Conservation (phyloP, 441 rosid genomes). For the Populus hybrid region DNA sequence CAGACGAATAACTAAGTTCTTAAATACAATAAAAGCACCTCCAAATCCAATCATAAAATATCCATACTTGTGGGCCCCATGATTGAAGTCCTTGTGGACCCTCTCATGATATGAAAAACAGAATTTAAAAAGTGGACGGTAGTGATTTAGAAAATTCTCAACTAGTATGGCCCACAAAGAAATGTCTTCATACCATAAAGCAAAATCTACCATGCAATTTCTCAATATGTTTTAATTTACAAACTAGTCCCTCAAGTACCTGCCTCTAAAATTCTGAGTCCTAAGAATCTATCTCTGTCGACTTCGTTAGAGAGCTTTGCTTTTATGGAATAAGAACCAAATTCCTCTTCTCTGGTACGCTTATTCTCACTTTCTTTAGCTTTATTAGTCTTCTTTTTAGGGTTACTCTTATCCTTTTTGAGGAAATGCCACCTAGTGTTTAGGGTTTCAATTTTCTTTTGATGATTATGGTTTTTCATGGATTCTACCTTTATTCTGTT, state of each 20-base stretch:
- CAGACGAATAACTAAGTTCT: too few relatives aligned
- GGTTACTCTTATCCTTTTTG: background rate
- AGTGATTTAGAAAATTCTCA: background rate
- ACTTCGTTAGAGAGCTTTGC: background rate
- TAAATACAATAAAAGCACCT: too few relatives aligned
- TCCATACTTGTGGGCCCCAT: background rate
- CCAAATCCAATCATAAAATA: too few relatives aligned
- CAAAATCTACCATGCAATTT: background rate
- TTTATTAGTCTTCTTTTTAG: too few relatives aligned
- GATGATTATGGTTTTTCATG: background rate
- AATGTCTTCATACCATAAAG: background rate
- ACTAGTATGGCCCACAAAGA: background rate
- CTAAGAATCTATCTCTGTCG: background rate
- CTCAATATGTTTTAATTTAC: constrained; percentile 7
- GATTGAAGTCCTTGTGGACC: background rate
- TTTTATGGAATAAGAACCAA: too few relatives aligned
- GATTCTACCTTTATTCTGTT: constrained; percentile 3
- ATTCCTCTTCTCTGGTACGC: too few relatives aligned
- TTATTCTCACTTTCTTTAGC: too few relatives aligned
- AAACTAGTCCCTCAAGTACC: constrained; percentile 18
- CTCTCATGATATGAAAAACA: background rate
- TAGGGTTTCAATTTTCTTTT: constrained; percentile 23
- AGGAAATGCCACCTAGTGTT: background rate
- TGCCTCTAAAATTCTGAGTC: too few relatives aligned
- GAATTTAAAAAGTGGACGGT: background rate